Conservation (phyloP, 2,329 filamentous ascomycete species). For the Tolypocladium inflatum region DNA sequence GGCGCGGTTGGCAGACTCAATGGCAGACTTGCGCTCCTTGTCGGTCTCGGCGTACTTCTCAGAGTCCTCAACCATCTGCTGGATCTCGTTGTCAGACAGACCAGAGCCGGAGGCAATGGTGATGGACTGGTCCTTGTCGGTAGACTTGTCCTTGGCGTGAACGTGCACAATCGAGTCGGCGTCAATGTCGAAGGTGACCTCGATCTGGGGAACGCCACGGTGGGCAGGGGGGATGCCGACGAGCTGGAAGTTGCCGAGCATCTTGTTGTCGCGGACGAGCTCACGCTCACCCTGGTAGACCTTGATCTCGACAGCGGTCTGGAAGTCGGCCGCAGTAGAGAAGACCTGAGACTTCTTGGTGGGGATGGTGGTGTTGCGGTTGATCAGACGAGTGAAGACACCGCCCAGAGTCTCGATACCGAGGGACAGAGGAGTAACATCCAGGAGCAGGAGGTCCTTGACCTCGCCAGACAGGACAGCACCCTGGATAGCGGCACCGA, state of each 20-base stretch:
- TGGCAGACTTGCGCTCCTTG: conserved; percentile 92
- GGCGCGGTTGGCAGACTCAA: conserved; percentile 94
- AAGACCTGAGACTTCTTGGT: conserved; percentile 99
- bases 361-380: conserved; percentile 97
- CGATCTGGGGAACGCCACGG: conserved; percentile 90
- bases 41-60: conserved; percentile 93
- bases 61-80: conserved; percentile 95
- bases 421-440: conserved; percentile 91
- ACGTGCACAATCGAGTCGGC: conserved; percentile 97
- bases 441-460: conserved; percentile 88
- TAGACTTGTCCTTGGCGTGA: conserved; percentile 97
- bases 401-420: conserved; percentile 98
- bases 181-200: conserved; percentile 98
- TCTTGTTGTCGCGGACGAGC: conserved; percentile 96
- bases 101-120: conserved; percentile 96
- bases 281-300: conserved; percentile 99
- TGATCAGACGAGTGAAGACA: conserved; percentile 97
- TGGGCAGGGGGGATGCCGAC: conserved; percentile 93
- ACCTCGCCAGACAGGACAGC: conserved; percentile 94
- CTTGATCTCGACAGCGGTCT: conserved; percentile 99
- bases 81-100: conserved; percentile 88
- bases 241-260: conserved; percentile 98
- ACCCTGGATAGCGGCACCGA: conserved; percentile 95
- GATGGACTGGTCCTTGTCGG: conserved; percentile 99
- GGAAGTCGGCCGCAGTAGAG: conserved; percentile 95